These are phyloP conservation scores for Boletellus deceptivus DNA, from an alignment of 1,284 basidiomycete species.

Conservation along the genomic window DNA sequence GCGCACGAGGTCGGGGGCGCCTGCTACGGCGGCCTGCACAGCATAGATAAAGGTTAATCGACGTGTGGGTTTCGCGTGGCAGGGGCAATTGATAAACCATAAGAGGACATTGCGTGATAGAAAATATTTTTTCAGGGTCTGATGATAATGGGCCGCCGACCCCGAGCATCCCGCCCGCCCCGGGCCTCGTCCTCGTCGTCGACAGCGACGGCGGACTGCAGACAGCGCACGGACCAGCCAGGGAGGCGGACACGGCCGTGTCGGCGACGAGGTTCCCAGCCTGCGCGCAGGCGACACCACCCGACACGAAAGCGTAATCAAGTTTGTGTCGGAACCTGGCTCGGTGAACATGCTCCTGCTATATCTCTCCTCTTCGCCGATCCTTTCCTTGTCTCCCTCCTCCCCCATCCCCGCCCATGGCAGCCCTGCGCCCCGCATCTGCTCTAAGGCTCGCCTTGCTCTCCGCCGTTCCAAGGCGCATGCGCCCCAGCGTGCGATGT, in stretches of 20 bases:
- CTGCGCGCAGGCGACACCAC: conserved; percentile 7
- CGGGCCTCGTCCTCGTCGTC: conserved; percentile 5
- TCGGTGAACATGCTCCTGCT: conserved; percentile 29
- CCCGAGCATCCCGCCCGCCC: conserved; percentile 23
- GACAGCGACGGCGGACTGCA: neutral
- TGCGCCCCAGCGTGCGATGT: conserved; percentile 33
- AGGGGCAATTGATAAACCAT: conserved; percentile 7
- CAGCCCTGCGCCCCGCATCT: conserved; percentile 46
- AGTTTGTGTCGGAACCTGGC: conserved; percentile 34
- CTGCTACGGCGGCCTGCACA: conserved; percentile 5
- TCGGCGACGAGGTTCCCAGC: conserved; percentile 13
- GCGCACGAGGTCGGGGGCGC: too few relatives aligned
- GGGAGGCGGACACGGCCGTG: conserved; percentile 1
- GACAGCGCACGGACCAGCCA: neutral
- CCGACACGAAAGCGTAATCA: conserved; percentile 31
- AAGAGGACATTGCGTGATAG: conserved; percentile 13
- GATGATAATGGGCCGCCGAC: conserved; percentile 6
- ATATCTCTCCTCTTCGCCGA: conserved; percentile 24
- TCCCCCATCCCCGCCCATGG: conserved; percentile 35
- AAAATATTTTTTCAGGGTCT: conserved; percentile 25
- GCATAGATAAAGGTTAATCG: conserved; percentile 23
- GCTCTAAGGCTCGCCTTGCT: conserved; percentile 32
- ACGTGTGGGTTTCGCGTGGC: conserved; percentile 14
- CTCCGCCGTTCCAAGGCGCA: conserved; percentile 19
- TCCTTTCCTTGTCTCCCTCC: conserved; percentile 20